phyloP scores from a whole-genome alignment of 345 rosid species.

The Barbarea vulgaris region DNA sequence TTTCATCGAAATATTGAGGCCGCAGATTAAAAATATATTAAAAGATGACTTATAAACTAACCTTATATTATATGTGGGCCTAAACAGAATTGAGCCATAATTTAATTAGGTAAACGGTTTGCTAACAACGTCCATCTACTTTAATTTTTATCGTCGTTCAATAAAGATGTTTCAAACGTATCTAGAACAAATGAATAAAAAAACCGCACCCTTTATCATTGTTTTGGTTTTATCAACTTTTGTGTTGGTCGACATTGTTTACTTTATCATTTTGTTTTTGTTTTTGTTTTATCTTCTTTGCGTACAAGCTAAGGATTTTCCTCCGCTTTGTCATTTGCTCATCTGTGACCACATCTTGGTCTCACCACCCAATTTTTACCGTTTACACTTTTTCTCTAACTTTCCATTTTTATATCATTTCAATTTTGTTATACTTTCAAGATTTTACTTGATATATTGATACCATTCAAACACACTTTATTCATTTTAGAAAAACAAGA shows the following conservation, averaged over 20 bases:
- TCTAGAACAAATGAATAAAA: not conserved
- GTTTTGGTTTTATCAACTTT: not conserved
- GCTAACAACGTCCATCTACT: not conserved
- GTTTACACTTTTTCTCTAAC: slow-evolving; percentile 5
- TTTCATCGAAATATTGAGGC: not conserved
- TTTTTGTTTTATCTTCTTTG: slow-evolving; percentile 29
- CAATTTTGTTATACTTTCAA: not conserved
- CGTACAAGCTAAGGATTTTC: slow-evolving; percentile 22
- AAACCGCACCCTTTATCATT: not conserved
- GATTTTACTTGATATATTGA: not conserved
- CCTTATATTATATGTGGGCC: not conserved
- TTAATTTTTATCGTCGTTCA: too few species aligned
- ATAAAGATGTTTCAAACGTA: not conserved
- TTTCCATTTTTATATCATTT: slow-evolving; percentile 12
- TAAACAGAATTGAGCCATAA: not conserved
- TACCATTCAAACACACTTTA: not conserved
- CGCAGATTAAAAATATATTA: not conserved
- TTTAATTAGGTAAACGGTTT: slow-evolving; percentile 10
- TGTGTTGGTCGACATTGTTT: slow-evolving; percentile 14
- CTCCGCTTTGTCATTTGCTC: not conserved
- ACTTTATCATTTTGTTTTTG: not conserved
- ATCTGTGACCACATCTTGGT: not conserved
- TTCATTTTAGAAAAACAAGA: not conserved
- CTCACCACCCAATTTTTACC: slow-evolving; percentile 18
- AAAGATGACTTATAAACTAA: not conserved